These are phyloP conservation scores for Neopestalotiopsis clavispora DNA, from an alignment of 2,329 filamentous ascomycete genomes.

Conservation along the genomic window DNA sequence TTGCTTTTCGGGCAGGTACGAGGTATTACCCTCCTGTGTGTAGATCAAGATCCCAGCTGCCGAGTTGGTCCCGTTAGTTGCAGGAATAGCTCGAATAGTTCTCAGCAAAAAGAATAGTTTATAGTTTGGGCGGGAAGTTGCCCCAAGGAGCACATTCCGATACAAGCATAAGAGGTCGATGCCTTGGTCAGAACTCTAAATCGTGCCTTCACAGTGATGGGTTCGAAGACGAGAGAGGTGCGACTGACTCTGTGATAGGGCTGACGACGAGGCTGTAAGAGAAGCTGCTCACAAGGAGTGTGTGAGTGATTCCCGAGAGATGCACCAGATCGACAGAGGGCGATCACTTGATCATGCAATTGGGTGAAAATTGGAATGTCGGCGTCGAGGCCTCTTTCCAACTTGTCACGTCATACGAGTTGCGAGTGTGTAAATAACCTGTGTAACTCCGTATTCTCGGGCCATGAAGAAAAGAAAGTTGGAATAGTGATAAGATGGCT, in stretches of 20 bases:
- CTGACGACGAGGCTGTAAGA: neutral
- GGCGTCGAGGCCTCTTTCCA: neutral
- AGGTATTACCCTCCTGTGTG: too few species aligned
- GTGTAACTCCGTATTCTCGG: slow-evolving; percentile 4
- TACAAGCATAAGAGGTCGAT: neutral
- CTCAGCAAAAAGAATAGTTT: neutral
- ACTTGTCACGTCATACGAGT: neutral
- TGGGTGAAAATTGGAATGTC: neutral
- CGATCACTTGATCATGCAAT: neutral
- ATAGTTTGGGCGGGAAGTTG: neutral
- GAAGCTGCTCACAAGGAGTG: neutral
- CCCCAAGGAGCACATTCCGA: neutral
- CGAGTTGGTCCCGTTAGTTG: too few species aligned
- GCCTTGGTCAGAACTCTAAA: neutral
- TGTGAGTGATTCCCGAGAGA: neutral
- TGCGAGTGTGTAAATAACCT: neutral
- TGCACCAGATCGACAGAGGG: neutral
- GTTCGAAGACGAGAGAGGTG: neutral
- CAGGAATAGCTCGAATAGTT: neutral
- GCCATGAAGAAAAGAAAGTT: neutral
- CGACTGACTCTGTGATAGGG: neutral
- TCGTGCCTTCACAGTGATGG: neutral
- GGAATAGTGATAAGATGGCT: neutral
- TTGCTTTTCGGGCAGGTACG: too few species aligned
- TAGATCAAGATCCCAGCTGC: too few species aligned